These are phyloP conservation scores for Ceratocystiopsis brevicomis DNA, from an alignment of 2,329 filamentous ascomycete genomes.

Conservation along the genomic window DNA sequence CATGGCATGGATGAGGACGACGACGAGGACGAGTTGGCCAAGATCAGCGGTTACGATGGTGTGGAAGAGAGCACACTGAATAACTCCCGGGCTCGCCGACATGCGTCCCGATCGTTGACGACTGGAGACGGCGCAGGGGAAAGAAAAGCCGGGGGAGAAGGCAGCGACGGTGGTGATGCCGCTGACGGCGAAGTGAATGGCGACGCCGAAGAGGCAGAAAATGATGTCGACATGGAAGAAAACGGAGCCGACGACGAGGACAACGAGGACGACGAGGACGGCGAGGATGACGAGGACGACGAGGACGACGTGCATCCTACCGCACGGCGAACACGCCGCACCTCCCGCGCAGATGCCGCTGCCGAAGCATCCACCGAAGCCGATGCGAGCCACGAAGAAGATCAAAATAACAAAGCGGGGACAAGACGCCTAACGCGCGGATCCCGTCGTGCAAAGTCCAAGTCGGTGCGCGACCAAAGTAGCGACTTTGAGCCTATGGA, in stretches of 20 bases:
- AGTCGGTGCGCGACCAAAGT: slow-evolving; percentile 32
- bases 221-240: slow-evolving; percentile 26
- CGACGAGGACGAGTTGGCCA: slow-evolving; percentile 19
- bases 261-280: background rate
- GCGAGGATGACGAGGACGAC: slow-evolving; percentile 1
- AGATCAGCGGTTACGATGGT: slow-evolving; percentile 9
- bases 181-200: slow-evolving; percentile 4
- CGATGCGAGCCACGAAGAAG: slow-evolving; percentile 5
- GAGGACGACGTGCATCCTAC: slow-evolving; percentile 14
- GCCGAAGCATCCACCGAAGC: background rate
- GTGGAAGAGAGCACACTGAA: slow-evolving; percentile 2
- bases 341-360: background rate
- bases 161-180: background rate
- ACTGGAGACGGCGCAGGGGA: slow-evolving; percentile 2
- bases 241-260: slow-evolving; percentile 13
- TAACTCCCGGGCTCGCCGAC: background rate
- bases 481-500: slow-evolving; percentile 40
- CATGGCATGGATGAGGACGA: slow-evolving; percentile 6
- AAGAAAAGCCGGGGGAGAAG: background rate
- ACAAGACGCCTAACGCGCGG: slow-evolving; percentile 28
- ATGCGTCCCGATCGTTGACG: slow-evolving; percentile 4
- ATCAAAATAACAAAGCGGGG: background rate
- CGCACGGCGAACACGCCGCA: slow-evolving; percentile 18
- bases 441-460: slow-evolving; percentile 24
- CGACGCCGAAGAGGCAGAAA: slow-evolving; percentile 5